Evolutionary conservation across 202 grass and related monocot genomes (phyloP), one percentile per base, ranked within the genome.

Genomic region (Musa balbisiana): DNA sequence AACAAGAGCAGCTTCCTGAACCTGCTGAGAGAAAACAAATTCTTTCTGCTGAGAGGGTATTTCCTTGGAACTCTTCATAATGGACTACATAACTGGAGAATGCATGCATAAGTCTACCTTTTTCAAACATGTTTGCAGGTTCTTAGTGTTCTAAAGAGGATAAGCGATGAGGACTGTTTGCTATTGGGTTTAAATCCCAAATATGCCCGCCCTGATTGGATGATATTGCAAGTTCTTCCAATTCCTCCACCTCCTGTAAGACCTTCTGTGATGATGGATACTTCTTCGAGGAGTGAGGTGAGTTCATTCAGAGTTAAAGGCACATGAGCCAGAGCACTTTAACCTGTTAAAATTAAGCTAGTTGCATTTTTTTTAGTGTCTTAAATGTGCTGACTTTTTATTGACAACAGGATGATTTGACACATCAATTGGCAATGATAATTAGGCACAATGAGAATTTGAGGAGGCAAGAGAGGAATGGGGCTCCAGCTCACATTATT

Each of bases 211-310:
- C 93, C 93, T 22, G 93, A 97, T 80, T 97, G 93, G 93, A 97
- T 97, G 93, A 97, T 93, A 84, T 67, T 97, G 55, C 93, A 97
- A 93, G 93, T 97, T 55, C 88, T 97, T 82, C 93, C 93, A 21
- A 91, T 97, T 80, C 93, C 93, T 74, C 90, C 93, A 53, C 93
- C 90, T 63, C 93, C 93, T 83, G 93, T 97, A 75, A 92, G 93
- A 81, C 93, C 93, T 84, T 97, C 93, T 84, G 93, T 97, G 55
- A 97, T 97, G 93, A 97, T 97, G 93, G 93, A 97, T 84, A 97
- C 93, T 63, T 97, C 93, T 78, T 92, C 93, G 27, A 91, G 90
- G 83, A 97, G 93, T 73, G 93, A 97, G 90, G 93, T 93, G 54
- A 84, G 77, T 73, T 51, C 53, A 67, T 78, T 5, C 8, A 43